Conservation (phyloP, 2,329 filamentous ascomycete genomes). For the Penicillium sp. region DNA sequence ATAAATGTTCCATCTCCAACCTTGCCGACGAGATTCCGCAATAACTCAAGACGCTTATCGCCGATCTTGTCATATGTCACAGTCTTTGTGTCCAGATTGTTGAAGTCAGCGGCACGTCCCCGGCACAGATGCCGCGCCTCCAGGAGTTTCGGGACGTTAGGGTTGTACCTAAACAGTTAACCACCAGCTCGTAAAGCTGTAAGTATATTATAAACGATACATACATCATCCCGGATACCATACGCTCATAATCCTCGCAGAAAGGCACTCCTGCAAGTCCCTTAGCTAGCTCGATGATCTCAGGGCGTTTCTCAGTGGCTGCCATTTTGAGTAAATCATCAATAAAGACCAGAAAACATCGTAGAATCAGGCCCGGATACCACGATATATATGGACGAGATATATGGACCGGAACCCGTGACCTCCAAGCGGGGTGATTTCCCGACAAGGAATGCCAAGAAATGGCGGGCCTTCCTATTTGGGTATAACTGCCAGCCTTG, state of each 20-base stretch:
- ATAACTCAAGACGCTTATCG: slow-evolving; percentile 24
- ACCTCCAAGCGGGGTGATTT: not conserved
- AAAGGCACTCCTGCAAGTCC: slow-evolving; percentile 24
- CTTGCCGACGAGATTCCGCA: slow-evolving; percentile 28
- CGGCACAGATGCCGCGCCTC: slow-evolving; percentile 32
- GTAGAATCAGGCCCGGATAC: not conserved
- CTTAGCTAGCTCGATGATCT: slow-evolving; percentile 32
- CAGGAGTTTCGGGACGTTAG: slow-evolving; percentile 21
- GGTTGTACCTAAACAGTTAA: slow-evolving; percentile 28
- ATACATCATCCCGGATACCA: slow-evolving; percentile 39
- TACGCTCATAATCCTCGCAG: slow-evolving; percentile 37
- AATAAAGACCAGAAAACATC: not conserved
- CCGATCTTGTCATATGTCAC: slow-evolving; percentile 28
- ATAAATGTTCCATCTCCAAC: slow-evolving; percentile 31
- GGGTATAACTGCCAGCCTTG: not conserved
- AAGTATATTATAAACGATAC: not conserved
- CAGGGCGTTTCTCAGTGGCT: slow-evolving; percentile 25
- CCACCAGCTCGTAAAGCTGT: not conserved
- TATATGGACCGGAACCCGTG: not conserved
- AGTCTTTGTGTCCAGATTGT: slow-evolving; percentile 26
- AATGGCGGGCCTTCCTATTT: slow-evolving; percentile 1
- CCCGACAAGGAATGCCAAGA: slow-evolving; percentile 1
- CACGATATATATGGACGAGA: not conserved
- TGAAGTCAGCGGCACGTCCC: slow-evolving; percentile 28
- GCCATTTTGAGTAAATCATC: slow-evolving; percentile 17